Evolutionary conservation across 2,329 filamentous ascomycete species (phyloP).

Genomic region (Seiridium cupressi): DNA sequence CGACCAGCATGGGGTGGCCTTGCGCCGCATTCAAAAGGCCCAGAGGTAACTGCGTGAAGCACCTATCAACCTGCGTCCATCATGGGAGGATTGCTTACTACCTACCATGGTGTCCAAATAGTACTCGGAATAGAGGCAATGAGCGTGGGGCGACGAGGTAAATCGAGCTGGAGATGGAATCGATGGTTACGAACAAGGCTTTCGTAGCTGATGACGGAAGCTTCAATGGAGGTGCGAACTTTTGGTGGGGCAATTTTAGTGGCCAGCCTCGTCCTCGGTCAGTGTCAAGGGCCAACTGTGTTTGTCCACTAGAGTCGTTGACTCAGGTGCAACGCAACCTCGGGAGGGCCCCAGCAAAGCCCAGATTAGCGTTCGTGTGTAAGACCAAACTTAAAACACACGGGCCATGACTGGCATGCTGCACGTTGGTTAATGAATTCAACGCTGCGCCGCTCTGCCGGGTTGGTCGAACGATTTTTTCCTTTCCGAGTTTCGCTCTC

Average conservation of each 20-base stretch:
- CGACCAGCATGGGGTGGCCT: constrained; percentile 76
- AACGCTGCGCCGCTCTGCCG: too few species aligned
- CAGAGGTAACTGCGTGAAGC: constrained; percentile 56
- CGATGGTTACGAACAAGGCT: constrained; percentile 7
- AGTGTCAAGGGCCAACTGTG: neutral
- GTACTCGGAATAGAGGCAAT: neutral
- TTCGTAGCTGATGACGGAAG: constrained; percentile 6
- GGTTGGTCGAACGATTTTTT: too few species aligned
- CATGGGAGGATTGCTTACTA: neutral
- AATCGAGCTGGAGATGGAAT: neutral
- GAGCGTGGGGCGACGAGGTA: neutral
- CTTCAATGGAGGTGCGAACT: neutral
- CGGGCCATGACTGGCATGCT: too few species aligned
- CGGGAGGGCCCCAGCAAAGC: too few species aligned
- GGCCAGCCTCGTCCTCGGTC: neutral
- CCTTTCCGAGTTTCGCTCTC: neutral
- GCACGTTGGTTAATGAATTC: too few species aligned
- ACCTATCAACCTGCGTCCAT: neutral
- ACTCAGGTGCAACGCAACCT: too few species aligned
- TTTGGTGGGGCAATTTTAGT: constrained; percentile 3
- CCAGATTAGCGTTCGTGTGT: too few species aligned
- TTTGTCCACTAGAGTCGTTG: too few species aligned
- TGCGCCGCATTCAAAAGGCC: constrained; percentile 93
- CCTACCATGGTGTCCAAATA: constrained; percentile 4
- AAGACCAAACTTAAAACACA: too few species aligned